These are phyloP conservation scores for Onygenales sp. DNA, from an alignment of 2,329 filamentous ascomycete species.

Conservation along the genomic window DNA sequence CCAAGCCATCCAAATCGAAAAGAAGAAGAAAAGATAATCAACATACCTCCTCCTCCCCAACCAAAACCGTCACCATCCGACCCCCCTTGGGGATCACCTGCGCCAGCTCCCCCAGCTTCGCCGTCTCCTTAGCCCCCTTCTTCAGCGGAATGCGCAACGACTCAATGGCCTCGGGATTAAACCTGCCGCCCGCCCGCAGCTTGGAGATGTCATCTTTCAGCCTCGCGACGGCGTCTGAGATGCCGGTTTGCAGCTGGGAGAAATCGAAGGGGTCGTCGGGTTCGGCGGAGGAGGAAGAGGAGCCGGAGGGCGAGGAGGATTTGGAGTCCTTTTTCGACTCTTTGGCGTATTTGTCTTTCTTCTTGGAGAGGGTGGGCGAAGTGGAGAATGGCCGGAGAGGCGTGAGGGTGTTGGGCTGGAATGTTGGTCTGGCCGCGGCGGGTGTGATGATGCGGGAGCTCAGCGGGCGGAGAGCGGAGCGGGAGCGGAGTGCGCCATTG, in stretches of 20 bases:
- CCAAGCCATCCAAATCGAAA: background rate
- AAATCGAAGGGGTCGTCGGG: conserved; percentile 52
- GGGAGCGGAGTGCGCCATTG: background rate
- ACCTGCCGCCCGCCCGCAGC: conserved; percentile 51
- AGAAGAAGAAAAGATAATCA: background rate
- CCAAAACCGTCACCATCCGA: conserved; percentile 51
- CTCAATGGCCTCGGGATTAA: conserved; percentile 55
- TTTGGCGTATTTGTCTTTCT: conserved; percentile 37
- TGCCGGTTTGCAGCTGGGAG: conserved; percentile 45
- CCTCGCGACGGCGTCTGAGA: conserved; percentile 45
- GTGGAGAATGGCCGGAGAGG: conserved; percentile 29
- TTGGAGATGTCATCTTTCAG: conserved; percentile 55
- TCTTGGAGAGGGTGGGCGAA: conserved; percentile 36
- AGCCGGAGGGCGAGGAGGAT: conserved; percentile 24
- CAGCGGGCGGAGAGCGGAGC: background rate
- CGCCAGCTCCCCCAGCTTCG: conserved; percentile 52
- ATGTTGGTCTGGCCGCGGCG: background rate
- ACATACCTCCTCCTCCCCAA: conserved; percentile 54
- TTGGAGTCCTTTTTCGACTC: conserved; percentile 40
- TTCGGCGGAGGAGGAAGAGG: conserved; percentile 23
- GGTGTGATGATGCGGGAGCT: background rate
- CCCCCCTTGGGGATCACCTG: conserved; percentile 58
- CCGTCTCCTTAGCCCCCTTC: conserved; percentile 36
- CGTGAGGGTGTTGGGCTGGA: background rate
- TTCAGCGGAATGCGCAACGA: conserved; percentile 51